phyloP scores from a whole-genome alignment of 2,329 filamentous ascomycete species.

The Fonsecaea nubica region DNA sequence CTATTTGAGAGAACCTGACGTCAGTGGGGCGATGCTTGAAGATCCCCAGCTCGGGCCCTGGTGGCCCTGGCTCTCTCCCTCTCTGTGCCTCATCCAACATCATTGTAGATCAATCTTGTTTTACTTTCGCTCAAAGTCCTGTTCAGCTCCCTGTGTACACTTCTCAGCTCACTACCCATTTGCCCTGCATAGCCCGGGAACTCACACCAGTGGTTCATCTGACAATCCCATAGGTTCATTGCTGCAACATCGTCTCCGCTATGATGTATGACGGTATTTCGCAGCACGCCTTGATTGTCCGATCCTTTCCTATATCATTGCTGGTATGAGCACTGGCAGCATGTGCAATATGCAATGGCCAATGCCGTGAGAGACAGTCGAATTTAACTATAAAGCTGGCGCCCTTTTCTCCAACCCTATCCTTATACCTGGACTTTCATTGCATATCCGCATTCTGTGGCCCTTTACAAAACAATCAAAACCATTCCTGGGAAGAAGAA shows the following conservation, averaged over 20 bases:
- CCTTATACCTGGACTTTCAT: not conserved
- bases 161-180: not conserved
- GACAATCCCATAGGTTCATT: not conserved
- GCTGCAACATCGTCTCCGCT: not conserved
- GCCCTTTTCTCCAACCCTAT: not conserved
- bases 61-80: not conserved
- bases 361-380: not conserved
- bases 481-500: not conserved
- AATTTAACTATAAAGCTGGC: not conserved
- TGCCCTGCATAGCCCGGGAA: not conserved
- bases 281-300: not conserved
- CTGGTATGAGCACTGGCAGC: not conserved
- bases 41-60: not conserved
- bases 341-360: not conserved
- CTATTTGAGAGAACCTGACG: conserved; percentile 11
- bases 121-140: not conserved
- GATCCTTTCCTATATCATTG: not conserved
- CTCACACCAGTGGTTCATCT: not conserved
- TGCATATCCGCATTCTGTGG: not conserved
- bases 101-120: conserved; percentile 1
- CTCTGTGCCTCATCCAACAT: not conserved
- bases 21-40: conserved; percentile 5
- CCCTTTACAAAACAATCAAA: not conserved
- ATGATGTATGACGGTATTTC: conserved; percentile 25
- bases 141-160: not conserved